Evolutionary conservation across 768 basidiomycete species (phyloP).

Genomic region (Phylloporus sp.): DNA sequence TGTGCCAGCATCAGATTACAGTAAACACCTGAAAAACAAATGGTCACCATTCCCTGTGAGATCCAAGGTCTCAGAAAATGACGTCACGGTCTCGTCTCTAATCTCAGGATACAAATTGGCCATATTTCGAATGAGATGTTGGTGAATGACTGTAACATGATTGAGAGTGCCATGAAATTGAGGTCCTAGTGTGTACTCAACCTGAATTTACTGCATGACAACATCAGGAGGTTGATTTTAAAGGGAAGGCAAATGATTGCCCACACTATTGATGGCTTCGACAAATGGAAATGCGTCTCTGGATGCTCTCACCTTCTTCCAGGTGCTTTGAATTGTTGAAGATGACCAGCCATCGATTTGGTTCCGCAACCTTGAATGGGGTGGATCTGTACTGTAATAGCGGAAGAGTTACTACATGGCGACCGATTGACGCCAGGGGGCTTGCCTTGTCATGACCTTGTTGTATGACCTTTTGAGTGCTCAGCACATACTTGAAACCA

Average conservation of each 20-base stretch:
- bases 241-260: not conserved
- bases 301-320: conserved; percentile 37
- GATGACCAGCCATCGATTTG: conserved; percentile 36
- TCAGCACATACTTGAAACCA: conserved; percentile 12
- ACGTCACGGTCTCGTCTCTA: conserved; percentile 38
- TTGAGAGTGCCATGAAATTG: conserved; percentile 25
- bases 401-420: not conserved
- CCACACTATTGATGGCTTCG: conserved; percentile 33
- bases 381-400: not conserved
- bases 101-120: conserved; percentile 36
- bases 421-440: not conserved
- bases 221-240: not conserved
- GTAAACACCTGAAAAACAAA: not conserved
- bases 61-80: conserved; percentile 37
- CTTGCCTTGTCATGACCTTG: conserved; percentile 31
- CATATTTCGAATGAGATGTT: conserved; percentile 36
- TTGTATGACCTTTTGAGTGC: conserved; percentile 22
- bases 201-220: conserved; percentile 32
- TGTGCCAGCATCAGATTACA: too few species aligned
- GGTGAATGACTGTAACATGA: conserved; percentile 27
- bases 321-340: conserved; percentile 28
- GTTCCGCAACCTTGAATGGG: conserved; percentile 30
- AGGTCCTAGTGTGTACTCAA: conserved; percentile 34
- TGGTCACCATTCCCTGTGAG: conserved; percentile 10
- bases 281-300: conserved; percentile 35